Evolutionary conservation across 345 rosid species (phyloP), one percentile per base, ranked within the genome.

Genomic region (Eucalyptus globulus): DNA sequence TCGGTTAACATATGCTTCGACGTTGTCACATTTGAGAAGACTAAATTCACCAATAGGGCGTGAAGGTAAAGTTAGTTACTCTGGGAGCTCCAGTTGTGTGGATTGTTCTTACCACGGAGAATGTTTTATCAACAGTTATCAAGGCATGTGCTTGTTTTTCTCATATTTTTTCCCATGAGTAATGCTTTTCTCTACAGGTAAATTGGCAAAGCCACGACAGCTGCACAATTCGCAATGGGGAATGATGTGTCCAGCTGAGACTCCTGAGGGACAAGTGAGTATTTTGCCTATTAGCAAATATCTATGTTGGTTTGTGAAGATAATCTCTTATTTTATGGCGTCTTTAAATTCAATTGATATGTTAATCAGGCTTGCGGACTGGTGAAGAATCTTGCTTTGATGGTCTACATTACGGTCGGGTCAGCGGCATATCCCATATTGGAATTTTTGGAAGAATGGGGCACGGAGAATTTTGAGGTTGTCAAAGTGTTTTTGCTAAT

Each of bases 161-260:
- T 26, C 40, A 76, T 49, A 9, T 69, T 22, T 49, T 16, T 54
- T 89, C 81, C 49, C 86, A 43, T 87, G 83, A 91, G 83, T 49
- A 86, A 86, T 67, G 62, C 47, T 56, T 92, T 88, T 49, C 89
- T 88, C 85, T 89, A 62, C 93, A 98, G 99, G 99, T 72, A 98
- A 98, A 93, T 92, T 98, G 96, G 98, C 99, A 37, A 98, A 98
- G 91, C 99, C 99, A 37, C 94, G 99, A 91, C 99, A 98, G 90
- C 93, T 98, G 93, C 99, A 98, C 92, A 98, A 98, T 93, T 98
- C 99, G 88, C 99, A 98, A 88, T 98, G 99, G 99, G 99, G 99
- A 90, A 98, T 98, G 99, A 98, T 98, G 99, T 98, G 99, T 92
- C 99, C 99, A 40, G 99, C 99, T 89, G 99, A 97, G 92, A 98